Percentiles rank a stretch among this genome's conserved stretches.
Evolutionary conservation across 495 filamentous ascomycete species (phyloP).

Genomic region (Xylaria longipes): DNA sequence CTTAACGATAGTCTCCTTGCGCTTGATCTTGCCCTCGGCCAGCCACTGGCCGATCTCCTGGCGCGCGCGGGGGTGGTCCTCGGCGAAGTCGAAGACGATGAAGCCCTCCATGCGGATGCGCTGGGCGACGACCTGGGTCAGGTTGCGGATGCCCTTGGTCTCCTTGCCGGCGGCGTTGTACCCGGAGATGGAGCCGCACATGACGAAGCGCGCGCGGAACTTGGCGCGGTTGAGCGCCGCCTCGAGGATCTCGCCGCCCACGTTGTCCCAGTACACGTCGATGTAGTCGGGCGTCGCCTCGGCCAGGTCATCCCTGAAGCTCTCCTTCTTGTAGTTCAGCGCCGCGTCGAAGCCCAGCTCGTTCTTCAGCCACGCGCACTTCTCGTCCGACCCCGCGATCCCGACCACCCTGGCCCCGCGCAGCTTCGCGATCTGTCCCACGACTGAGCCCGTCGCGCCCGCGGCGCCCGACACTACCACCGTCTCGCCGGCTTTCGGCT

Average conservation of each 20-base stretch:
- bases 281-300: conserved; percentile 66
- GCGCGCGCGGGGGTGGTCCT: conserved; percentile 47
- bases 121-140: conserved; percentile 44
- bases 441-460: conserved; percentile 72
- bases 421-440: conserved; percentile 72
- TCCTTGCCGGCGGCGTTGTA: conserved; percentile 48
- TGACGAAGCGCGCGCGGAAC: conserved; percentile 62
- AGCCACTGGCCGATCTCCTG: conserved; percentile 59
- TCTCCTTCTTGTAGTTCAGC: conserved; percentile 68
- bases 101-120: conserved; percentile 65
- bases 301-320: conserved; percentile 63
- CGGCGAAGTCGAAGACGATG: conserved; percentile 61
- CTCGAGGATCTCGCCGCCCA: conserved; percentile 58
- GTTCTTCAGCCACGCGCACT: conserved; percentile 65
- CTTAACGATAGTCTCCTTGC: conserved; percentile 63
- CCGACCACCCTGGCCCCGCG: conserved; percentile 66
- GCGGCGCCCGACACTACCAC: conserved; percentile 74
- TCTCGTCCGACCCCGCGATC: conserved; percentile 70
- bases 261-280: conserved; percentile 75
- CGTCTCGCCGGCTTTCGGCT: conserved; percentile 63
- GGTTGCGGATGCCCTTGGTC: conserved; percentile 41
- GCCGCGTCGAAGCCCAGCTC: conserved; percentile 69
- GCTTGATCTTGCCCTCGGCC: conserved; percentile 60
- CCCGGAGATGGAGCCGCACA: conserved; percentile 60
- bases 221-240: conserved; percentile 63